Base-by-base conservation (phyloP, 2,329 filamentous ascomycete genomes). In the Colletotrichum kahawae region DNA sequence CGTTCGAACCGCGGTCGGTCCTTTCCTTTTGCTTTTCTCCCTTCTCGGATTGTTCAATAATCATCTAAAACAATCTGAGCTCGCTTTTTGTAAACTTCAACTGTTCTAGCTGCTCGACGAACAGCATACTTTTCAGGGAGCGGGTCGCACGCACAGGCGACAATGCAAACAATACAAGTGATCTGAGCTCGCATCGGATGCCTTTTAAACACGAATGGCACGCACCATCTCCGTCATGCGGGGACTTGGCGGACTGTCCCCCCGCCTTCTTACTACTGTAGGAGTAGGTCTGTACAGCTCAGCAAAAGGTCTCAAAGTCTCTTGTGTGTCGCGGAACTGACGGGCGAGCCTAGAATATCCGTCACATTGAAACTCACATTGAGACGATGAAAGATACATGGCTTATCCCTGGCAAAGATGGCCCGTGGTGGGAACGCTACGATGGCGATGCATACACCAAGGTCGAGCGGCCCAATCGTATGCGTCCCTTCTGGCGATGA, bases 1-100 rank as follows among this genome's bases (percentile, higher is more conserved):
- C 48, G 73, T 75, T 75, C 73, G 73, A 75, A 75, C 29, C 73
- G 48, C 73, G 73, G 73, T 75, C 73, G 73, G 73, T 75, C 73
- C 73, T 75, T 4, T 1, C 1, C 6, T 64, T 70, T 54, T 70
- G 10, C 31, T 21, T 16, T 64, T 36, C 16, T 4, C 16, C 7
- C 7, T 16, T 34, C 27, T 21, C 12, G 13, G 7, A n/a, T 10
- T 29, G 7, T 36, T 18, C n/a, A 33, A 34, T 21, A n/a, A 5
- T 27, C 38, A 4, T 34, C 16, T 7, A 12, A 34, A n/a, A 18
- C 31, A 29, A 8, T 9, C 33, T 12, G 7, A 21, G 18, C 2
- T 66, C 24, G 10, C 7, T 14, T 62, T 54, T 62, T 43, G 59
- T 62, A 51, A 64, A 29, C 18, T 36, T 27, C 29, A 38, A 8